Percentiles rank a stretch among this genome's conserved stretches.
These are phyloP conservation scores for Bombardia bombarda DNA, from an alignment of 495 filamentous ascomycete species.

Conservation along the genomic window DNA sequence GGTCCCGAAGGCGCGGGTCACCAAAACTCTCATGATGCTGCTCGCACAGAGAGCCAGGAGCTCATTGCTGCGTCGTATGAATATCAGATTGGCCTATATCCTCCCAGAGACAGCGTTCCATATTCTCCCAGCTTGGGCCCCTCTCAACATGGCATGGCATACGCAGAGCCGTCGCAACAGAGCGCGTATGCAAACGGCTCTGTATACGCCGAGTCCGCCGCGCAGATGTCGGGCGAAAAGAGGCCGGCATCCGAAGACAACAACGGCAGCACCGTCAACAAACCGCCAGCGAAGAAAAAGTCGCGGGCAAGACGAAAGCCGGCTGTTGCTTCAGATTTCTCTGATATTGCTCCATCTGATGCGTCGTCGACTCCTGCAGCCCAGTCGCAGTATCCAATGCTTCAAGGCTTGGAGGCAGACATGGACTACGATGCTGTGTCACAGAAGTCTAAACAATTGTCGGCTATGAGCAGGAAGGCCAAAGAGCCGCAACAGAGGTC, in stretches of 20 bases:
- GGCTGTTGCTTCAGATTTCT: background rate
- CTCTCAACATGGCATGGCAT: background rate
- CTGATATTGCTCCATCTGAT: background rate
- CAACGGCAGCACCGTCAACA: background rate
- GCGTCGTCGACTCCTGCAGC: background rate
- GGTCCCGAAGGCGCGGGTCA: no score
- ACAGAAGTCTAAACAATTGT: conserved; percentile 16
- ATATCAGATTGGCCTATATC: background rate
- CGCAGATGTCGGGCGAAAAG: conserved; percentile 10
- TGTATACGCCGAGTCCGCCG: conserved; percentile 17
- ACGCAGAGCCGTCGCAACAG: conserved; percentile 3
- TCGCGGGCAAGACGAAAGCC: conserved; percentile 14
- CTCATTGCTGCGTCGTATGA: background rate
- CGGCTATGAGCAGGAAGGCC: conserved; percentile 16
- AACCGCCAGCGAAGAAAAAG: conserved; percentile 10
- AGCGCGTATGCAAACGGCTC: conserved; percentile 8
- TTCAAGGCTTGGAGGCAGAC: conserved; percentile 13
- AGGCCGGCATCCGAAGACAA: conserved; percentile 3
- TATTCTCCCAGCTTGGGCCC: background rate
- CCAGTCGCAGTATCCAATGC: conserved; percentile 16
- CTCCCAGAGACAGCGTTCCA: background rate
- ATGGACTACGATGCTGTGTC: conserved; percentile 18
- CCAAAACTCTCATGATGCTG: no score
- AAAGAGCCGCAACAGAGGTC: conserved; percentile 36
- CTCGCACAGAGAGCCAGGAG: no score